Evolutionary conservation across 345 rosid species (phyloP).

Genomic region (Populus nigra): DNA sequence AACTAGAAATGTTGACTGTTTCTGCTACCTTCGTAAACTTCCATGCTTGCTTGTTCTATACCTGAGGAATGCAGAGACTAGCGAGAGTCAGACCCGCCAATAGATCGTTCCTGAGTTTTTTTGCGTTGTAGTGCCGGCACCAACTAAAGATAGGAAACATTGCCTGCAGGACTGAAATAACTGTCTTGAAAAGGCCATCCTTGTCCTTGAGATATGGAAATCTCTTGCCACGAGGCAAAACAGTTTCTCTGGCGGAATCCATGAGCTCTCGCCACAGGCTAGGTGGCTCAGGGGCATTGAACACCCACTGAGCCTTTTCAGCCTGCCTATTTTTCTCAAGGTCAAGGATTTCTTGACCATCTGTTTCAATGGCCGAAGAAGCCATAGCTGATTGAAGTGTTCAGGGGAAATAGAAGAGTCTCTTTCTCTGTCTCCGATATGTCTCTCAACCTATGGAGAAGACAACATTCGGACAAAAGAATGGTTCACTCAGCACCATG

Average conservation of each 20-base stretch:
- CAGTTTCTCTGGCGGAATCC: constrained; percentile 34
- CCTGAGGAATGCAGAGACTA: constrained; percentile 97
- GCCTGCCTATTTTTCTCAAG: constrained; percentile 32
- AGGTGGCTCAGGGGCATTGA: constrained; percentile 68
- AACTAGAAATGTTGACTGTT: not conserved
- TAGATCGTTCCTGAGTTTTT: constrained; percentile 68
- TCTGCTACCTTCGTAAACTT: not conserved
- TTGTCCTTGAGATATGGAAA: constrained; percentile 36
- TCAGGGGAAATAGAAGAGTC: constrained; percentile 70
- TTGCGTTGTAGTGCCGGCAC: constrained; percentile 50
- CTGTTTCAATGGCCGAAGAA: constrained; percentile 28
- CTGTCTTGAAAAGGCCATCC: constrained; percentile 25
- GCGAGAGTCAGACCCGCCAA: constrained; percentile 92
- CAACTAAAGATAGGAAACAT: constrained; percentile 71
- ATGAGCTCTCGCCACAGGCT: constrained; percentile 49
- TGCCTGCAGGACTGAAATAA: constrained; percentile 34
- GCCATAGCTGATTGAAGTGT: constrained; percentile 76
- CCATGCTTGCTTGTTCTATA: constrained; percentile 14
- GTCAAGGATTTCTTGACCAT: constrained; percentile 35
- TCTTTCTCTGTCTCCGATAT: constrained; percentile 17
- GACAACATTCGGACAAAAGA: not conserved
- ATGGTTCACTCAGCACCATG: not conserved
- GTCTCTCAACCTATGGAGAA: not conserved
- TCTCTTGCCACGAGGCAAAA: constrained; percentile 31
- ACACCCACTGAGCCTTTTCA: constrained; percentile 61